phyloP scores from a whole-genome alignment of 1,284 basidiomycete species.

The Polyporus tsugae region DNA sequence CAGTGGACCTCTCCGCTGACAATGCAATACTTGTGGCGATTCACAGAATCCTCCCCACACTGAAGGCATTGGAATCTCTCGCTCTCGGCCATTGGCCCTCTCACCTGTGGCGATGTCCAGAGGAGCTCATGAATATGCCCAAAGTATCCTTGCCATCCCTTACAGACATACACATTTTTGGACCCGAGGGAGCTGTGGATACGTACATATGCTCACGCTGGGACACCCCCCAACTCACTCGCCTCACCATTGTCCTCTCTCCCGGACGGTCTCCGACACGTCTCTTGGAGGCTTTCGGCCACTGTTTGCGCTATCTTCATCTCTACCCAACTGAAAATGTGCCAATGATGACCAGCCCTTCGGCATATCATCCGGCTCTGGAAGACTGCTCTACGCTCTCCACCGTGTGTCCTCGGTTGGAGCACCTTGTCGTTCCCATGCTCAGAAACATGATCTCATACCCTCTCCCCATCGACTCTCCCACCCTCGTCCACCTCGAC shows the following conservation, averaged over 20 bases:
- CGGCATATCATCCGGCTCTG: no score
- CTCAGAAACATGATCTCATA: not conserved
- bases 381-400: not conserved
- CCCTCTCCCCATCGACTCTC: not conserved
- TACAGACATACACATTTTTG: not conserved
- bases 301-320: not conserved
- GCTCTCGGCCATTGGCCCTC: no score
- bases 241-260: not conserved
- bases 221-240: not conserved
- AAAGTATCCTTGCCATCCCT: not conserved
- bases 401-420: not conserved
- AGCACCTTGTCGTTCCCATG: not conserved
- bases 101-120: not conserved
- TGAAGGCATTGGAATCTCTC: not conserved
- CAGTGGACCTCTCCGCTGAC: not conserved
- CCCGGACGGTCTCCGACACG: no score
- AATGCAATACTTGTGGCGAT: not conserved
- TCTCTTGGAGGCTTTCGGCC: not conserved
- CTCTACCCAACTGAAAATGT: not conserved
- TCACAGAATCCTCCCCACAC: not conserved
- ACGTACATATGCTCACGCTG: not conserved
- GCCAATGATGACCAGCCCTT: not conserved
- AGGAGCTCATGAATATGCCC: not conserved
- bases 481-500: slow-evolving; percentile 1
- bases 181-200: not conserved